These are phyloP conservation scores for Aphelidium insulamus DNA, from an alignment of 371 early-diverging fungal genomes.

Conservation along the genomic window DNA sequence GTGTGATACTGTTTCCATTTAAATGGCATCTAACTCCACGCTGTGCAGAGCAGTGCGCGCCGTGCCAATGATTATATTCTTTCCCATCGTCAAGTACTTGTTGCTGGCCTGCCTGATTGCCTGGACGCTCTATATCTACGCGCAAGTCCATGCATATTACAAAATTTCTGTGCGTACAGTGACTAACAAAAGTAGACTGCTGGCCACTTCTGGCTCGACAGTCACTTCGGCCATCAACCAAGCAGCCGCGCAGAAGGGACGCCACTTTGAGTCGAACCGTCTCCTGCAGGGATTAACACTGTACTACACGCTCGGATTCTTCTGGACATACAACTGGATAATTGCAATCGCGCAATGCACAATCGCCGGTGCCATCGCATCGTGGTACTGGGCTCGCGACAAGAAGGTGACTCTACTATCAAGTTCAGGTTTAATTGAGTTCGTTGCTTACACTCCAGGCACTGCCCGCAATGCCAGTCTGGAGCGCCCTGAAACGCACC, in stretches of 20 bases:
- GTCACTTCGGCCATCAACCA: too few relatives aligned
- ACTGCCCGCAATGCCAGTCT: constrained; percentile 1
- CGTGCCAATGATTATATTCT: constrained; percentile 5
- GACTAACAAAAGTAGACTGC: too few relatives aligned
- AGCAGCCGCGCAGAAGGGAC: too few relatives aligned
- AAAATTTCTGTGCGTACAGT: too few relatives aligned
- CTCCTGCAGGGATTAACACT: too few relatives aligned
- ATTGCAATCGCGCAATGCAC: constrained; percentile 14
- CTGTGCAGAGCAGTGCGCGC: constrained; percentile 1
- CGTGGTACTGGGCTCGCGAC: constrained; percentile 25
- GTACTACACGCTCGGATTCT: constrained; percentile 4
- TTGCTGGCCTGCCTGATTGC: background rate
- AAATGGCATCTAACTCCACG: background rate
- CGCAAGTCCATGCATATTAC: too few relatives aligned
- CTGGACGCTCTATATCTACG: constrained; percentile 2
- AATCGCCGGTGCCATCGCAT: constrained; percentile 20
- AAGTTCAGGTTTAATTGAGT: too few relatives aligned
- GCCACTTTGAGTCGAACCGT: too few relatives aligned
- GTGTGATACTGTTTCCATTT: background rate
- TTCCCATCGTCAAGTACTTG: constrained; percentile 3
- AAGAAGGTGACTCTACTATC: constrained; percentile 8
- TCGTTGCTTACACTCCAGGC: too few relatives aligned
- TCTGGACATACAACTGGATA: constrained; percentile 3
- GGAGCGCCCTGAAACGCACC: constrained; percentile 1
- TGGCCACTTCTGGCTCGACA: too few relatives aligned